These are phyloP conservation scores for Rosa persica DNA, from an alignment of 306 rosid species.

Conservation along the genomic window DNA sequence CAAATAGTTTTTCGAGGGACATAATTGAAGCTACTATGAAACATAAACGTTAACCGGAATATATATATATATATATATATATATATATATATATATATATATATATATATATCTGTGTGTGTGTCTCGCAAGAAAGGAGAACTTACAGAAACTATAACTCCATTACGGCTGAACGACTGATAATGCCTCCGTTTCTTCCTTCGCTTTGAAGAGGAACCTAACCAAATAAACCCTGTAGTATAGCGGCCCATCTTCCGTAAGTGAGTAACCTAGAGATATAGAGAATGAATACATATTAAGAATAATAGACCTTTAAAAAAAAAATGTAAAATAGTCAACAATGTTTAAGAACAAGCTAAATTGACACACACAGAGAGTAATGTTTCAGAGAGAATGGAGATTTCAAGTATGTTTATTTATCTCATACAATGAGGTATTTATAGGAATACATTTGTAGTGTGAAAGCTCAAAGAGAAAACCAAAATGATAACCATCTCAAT, in stretches of 20 bases:
- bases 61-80: no score
- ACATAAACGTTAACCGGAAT: not conserved
- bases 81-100: no score
- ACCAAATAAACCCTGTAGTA: conserved; percentile 55
- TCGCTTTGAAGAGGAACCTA: conserved; percentile 64
- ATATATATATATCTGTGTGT: no score
- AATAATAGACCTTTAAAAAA: not conserved
- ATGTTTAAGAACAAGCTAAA: no score
- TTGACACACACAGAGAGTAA: no score
- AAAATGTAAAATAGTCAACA: not conserved
- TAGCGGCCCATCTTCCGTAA: conserved; percentile 28
- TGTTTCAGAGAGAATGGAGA: no score
- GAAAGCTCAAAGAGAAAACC: no score
- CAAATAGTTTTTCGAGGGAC: conserved; percentile 16
- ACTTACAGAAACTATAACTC: conserved; percentile 73
- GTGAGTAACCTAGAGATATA: conserved; percentile 42
- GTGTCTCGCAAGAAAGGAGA: not conserved
- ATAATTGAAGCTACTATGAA: not conserved
- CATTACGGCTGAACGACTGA: conserved; percentile 54
- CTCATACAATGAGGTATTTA: no score
- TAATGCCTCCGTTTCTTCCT: conserved; percentile 68
- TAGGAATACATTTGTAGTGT: no score
- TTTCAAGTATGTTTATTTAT: no score
- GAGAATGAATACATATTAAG: not conserved
- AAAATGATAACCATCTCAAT: no score